Base-by-base conservation (phyloP, 352 stramenopile genomes). In the Phytophthora pluvialis region DNA sequence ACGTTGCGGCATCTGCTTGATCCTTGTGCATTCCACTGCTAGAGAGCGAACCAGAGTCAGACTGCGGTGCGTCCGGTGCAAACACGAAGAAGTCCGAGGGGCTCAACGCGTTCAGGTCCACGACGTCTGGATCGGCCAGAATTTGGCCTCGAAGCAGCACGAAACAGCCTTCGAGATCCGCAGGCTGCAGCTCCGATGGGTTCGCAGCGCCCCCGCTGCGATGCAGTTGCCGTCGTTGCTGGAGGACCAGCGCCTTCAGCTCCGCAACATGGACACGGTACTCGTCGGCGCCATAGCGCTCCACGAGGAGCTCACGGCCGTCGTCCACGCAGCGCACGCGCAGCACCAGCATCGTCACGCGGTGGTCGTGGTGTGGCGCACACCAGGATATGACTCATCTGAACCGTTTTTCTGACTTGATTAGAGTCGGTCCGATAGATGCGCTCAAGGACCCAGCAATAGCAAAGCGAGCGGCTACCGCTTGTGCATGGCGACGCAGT, bases 1-100 rank as follows among this genome's bases (percentile, higher is more conserved):
- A 49, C 15, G 31, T 72, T 9, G 47, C 51, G 6, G 42, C 40
- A 60, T 68, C 50, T 18, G 16, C 25, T 44, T 46, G 33, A 66
- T 36, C 33, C 15, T 25, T 46, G 60, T 70, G 58, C 42, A 52
- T 48, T 64, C 47, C 58, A 16, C 42, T 57, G 33, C 36, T 39
- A 57, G 39, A 53, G 28, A 26, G 51, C 36, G 36, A 46, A 32
- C 35, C 10, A 21, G 13, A 25, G 28, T 0, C 5, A n/a, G 15
- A 39, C n/a, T 55, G 43, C 12, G 52, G 46, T 51, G 39, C 21
- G 56, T 86, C 78, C n/a, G 73, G 48, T 38, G 77, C 73, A 55
- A 92, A 78, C 31, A 92, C 81, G 51, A 92, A 84, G 61, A 92
- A 90, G 32, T 92, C 83, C 10, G 70, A 52, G 0, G 70, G 21